A percentile compares a stretch with the other conserved stretches of the same genome.
phyloP scores from a whole-genome alignment of 1,284 basidiomycete species.

The Ganoderma lucidum region DNA sequence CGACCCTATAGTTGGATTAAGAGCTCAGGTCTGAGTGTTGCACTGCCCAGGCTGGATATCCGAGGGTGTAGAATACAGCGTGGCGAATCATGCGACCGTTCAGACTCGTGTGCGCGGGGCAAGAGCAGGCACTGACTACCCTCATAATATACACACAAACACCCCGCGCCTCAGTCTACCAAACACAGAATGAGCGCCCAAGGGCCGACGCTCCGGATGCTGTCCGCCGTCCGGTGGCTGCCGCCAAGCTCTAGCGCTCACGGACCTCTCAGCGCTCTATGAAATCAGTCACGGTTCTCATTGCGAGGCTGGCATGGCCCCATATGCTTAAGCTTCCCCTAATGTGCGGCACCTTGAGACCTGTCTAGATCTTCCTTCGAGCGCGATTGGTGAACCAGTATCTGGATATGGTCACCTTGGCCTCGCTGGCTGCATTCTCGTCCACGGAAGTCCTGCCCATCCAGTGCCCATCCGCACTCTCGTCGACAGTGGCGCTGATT shows the following conservation, averaged over 20 bases:
- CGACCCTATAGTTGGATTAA: not conserved
- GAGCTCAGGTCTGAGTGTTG: not conserved
- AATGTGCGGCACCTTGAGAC: not conserved
- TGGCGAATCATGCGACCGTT: slow-evolving; percentile 13
- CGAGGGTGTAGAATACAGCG: slow-evolving; percentile 5
- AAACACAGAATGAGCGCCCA: not conserved
- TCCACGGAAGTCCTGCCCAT: not conserved
- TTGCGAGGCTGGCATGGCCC: too few relatives aligned
- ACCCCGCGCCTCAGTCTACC: not conserved
- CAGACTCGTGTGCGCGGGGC: not conserved
- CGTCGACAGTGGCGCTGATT: not conserved
- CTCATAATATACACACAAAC: not conserved
- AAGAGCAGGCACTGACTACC: not conserved
- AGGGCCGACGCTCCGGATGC: not conserved
- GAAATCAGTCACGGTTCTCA: too few relatives aligned
- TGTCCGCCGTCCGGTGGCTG: not conserved
- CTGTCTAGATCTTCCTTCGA: not conserved
- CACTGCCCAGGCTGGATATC: not conserved
- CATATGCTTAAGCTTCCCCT: not conserved
- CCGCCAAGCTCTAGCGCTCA: not conserved
- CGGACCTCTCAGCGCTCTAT: not conserved
- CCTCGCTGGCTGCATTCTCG: not conserved
- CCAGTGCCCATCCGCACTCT: not conserved
- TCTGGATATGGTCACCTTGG: not conserved
- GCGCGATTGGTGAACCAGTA: not conserved